Evolutionary conservation across 75 land plant species (phyloP), one percentile per base, ranked within the genome.

Genomic region (Azolla pinnata): DNA sequence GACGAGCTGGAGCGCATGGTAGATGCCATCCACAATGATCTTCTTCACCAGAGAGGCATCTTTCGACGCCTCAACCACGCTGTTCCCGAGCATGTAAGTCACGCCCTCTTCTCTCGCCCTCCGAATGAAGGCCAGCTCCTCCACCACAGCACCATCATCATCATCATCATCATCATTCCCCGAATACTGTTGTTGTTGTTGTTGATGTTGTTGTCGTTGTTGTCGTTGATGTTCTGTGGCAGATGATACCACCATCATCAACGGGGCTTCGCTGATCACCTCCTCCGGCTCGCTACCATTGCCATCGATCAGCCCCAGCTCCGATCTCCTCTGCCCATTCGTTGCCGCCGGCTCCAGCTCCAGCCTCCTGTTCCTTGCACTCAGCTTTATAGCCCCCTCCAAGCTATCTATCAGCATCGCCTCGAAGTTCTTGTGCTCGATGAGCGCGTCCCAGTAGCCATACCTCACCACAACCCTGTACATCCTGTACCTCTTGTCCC

Each of bases 31-130:
- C 20, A 84, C 63, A 23, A 72, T 44, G 9, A 84, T 60, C 60
- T 63, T 82, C 76, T 80, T 80, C 40, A 70, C 0, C 0, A 77
- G 33, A 0, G 61, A 12, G 0, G 95, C 77, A 20, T 63, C 65
- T 20, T 47, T 46, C 29, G 59, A 60, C 0, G 88, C 88, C n/a
- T 44, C 60, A 48, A 88, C 75, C 34, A 78, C 78, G 0, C 78
- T 55, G 26, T 81, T 79, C 1, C 85, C 93, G 9, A 88, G 50
- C 8, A 84, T 29, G 64, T 84, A 80, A 17, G 77, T 83, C 31
- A 88, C 83, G 0, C 88, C 85, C 0, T 42, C 46, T 32, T 46
- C 29, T 57, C 67, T 30, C 23, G 51, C 61, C 46, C 49, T 51
- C 42, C 30, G 54, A 56, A 75, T 14, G 4, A 52, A 60, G 2